These are phyloP conservation scores for Macrophomina phaseolina DNA, from an alignment of 2,329 filamentous ascomycete genomes.

Conservation along the genomic window DNA sequence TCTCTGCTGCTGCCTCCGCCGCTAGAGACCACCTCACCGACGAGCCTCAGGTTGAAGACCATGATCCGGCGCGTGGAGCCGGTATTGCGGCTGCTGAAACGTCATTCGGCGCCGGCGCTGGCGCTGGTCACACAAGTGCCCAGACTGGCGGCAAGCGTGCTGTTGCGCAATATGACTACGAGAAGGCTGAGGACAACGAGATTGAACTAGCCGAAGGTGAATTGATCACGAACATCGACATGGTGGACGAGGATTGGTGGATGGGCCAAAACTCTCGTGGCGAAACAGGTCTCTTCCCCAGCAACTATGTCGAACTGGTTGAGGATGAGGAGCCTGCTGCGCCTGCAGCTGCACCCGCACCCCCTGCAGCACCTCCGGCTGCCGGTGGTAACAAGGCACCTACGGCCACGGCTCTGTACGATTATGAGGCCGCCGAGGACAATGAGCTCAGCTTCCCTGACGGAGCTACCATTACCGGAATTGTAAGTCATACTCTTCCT, in stretches of 20 bases:
- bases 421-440: constrained; percentile 96
- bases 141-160: constrained; percentile 69
- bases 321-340: constrained; percentile 60
- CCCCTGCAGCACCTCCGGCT: constrained; percentile 39
- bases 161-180: constrained; percentile 90
- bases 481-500: constrained; percentile 62
- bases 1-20: constrained; percentile 66
- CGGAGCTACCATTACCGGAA: constrained; percentile 76
- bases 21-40: constrained; percentile 67
- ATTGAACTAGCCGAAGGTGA: constrained; percentile 89
- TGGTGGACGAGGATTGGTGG: constrained; percentile 99
- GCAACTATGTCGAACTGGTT: constrained; percentile 92
- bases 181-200: constrained; percentile 97
- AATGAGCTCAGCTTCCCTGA: constrained; percentile 89
- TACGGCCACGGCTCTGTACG: constrained; percentile 85
- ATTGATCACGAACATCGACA: constrained; percentile 87
- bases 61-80: constrained; percentile 60
- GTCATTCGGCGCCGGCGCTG: constrained; percentile 49
- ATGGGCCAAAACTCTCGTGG: constrained; percentile 87
- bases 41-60: constrained; percentile 66
- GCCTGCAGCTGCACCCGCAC: constrained; percentile 38
- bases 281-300: constrained; percentile 90
- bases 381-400: constrained; percentile 52
- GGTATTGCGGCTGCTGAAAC: constrained; percentile 52
- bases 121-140: constrained; percentile 42